Percentiles rank a stretch among this genome's conserved stretches.
These are phyloP conservation scores for Colletotrichum simmondsii DNA, from an alignment of 2,329 filamentous ascomycete genomes.

Conservation along the genomic window DNA sequence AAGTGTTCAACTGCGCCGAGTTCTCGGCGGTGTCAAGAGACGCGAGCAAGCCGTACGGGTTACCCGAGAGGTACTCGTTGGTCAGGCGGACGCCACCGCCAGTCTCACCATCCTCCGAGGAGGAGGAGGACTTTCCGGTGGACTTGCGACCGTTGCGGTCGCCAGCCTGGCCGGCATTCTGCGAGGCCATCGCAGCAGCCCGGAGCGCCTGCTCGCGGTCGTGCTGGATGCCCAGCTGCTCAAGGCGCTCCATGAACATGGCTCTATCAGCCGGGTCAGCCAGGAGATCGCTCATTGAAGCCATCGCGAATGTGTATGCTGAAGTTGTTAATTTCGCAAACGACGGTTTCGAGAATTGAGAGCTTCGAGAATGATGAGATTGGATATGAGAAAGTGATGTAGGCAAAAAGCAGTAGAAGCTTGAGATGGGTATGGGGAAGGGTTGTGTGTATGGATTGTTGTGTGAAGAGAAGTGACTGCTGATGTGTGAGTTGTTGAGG, in stretches of 20 bases:
- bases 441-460: neutral
- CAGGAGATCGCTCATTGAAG: constrained; percentile 4
- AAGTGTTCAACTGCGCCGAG: neutral
- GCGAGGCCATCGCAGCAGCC: constrained; percentile 1
- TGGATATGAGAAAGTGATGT: neutral
- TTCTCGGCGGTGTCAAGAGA: neutral
- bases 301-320: neutral
- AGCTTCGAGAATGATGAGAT: neutral
- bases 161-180: neutral
- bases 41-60: neutral
- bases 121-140: constrained; percentile 3
- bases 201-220: constrained; percentile 19
- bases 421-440: neutral
- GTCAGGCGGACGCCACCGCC: constrained; percentile 14
- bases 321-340: neutral
- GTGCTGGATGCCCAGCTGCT: constrained; percentile 19
- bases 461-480: neutral
- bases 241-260: constrained; percentile 26
- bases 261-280: neutral
- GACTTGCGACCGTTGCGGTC: neutral
- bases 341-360: neutral
- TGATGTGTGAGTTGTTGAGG: neutral
- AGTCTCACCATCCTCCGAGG: constrained; percentile 16
- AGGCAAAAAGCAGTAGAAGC: neutral
- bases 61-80: neutral